Evolutionary conservation across 305 asterid species (phyloP), one percentile per base, ranked within the genome.

Genomic region (Fraxinus nigra): DNA sequence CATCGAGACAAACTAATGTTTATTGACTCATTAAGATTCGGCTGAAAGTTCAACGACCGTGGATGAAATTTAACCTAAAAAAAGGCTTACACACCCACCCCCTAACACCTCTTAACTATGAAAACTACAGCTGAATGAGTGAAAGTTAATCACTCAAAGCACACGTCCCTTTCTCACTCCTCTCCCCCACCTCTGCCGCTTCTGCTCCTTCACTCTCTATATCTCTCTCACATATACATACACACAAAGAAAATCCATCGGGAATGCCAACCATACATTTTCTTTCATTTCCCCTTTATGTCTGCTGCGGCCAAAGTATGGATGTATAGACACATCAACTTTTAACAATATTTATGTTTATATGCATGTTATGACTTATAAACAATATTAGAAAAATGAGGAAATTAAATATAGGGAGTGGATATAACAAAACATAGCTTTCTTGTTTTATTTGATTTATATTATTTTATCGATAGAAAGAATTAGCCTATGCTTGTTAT

Each of bases 151-250:
- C 82, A 65, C 28, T 81, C 87, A 87, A 85, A 85, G 89, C 91
- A 89, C 81, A 87, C 82, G 90, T 89, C 91, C 90, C 84, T 89
- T 87, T 89, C 91, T 80, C 81, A 80, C 85, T 85, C 86, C 83
- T 82, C 77, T 84, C 88, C 85, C 88, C 90, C 88, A 82, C 86
- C 85, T 87, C 90, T 87, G 87, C 90, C 90, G 89, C 90, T 82
- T 77, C 89, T 87, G 86, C 35, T 34, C 4, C 28, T 38, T 69
- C 40, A 30, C 75, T 69, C 74, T 1, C 48, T 26, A 72, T 9
- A n/a, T 30, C 38, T 69, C 9, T 67, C 74, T 16, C 76, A 1
- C 72, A 3, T 4, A 8, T 56, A 22, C 43, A 56, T 38, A 82
- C 84, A 79, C 40, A 75, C 20, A 85, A 74, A 72, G 48, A 78